Percentiles rank a stretch among this genome's conserved stretches.
Conservation (phyloP, 306 rosid species). For the Astragalus glycyphyllos region DNA sequence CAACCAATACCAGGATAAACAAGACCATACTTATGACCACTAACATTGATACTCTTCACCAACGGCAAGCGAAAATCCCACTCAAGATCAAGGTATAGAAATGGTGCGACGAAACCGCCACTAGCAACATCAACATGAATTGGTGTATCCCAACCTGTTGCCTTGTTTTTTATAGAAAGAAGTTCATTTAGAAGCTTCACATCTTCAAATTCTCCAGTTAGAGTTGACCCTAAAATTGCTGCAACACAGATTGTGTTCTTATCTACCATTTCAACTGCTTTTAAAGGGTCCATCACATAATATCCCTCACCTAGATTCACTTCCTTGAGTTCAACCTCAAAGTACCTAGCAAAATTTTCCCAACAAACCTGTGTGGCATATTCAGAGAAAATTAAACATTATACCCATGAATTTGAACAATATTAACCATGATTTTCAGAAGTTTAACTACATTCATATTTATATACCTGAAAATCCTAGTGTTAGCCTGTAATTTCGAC, state of each 20-base stretch:
- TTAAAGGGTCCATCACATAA: constrained; percentile 89
- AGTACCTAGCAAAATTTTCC: constrained; percentile 96
- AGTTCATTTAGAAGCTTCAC: constrained; percentile 83
- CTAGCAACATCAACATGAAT: constrained; percentile 92
- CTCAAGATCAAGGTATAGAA: constrained; percentile 69
- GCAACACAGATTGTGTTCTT: constrained; percentile 98
- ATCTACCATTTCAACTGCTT: constrained; percentile 90
- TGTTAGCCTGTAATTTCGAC: no score
- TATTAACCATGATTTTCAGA: no score
- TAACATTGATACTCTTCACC: constrained; percentile 88
- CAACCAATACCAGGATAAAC: constrained; percentile 93
- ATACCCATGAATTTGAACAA: no score
- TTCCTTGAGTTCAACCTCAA: constrained; percentile 96
- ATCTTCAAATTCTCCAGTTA: constrained; percentile 90
- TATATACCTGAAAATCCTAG: no score
- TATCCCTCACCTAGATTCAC: constrained; percentile 78
- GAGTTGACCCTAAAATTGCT: constrained; percentile 88
- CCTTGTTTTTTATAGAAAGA: constrained; percentile 65
- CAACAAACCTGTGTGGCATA: constrained; percentile 76
- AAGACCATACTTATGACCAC: constrained; percentile 95
- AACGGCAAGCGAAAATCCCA: constrained; percentile 88
- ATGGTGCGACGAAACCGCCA: constrained; percentile 88
- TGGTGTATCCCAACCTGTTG: constrained; percentile 78
- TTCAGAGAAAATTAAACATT: background rate
- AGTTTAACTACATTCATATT: no score